Base-by-base conservation (phyloP, 441 rosid species). In the Adansonia rubrostipa region DNA sequence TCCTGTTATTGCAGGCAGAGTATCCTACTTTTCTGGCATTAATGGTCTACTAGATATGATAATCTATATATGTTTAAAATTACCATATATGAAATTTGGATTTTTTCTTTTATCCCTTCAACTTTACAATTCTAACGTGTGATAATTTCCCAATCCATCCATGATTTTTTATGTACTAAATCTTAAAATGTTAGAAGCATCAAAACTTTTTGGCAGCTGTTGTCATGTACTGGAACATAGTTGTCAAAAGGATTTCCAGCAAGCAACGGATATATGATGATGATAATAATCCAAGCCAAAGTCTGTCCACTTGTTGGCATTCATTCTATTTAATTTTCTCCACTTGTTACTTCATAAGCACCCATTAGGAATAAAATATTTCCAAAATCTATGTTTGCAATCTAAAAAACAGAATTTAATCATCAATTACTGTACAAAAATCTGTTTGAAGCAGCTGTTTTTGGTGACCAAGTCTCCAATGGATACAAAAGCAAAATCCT, bases 191-290 rank as follows among this genome's bases (percentile, higher is more conserved):
- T 63, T 33, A 33, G 11, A 64, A 64, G 69, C 48, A 64, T 33
- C 6, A 64, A 14, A 15, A 36, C 47, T 6, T 64, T 36, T 36
- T 64, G 69, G 48, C 22, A 64, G 20, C 19, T 64, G 13, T 57
- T 57, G 24, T 57, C 62, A 1, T 57, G 62, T 36, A 4, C 9
- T 13, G 44, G 8, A 71, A 70, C 9, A 24, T n/a, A 22, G 57
- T 60, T 68, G 80, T 77, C 60, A 42, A 68, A 0, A 77, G 4
- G 33, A 28, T 19, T 69, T 22, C 51, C 42, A 36, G 63, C 76
- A 61, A 51, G 54, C 6, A 15, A 71, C 45, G 20, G 5, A 47
- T 15, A 64, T 1, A 36, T 9, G 54, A 67, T 33, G 20, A 40
- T 65, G 4, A 67, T 42, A 7, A 45, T 67, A 3, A 67, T 19